Evolutionary conservation across 176 grass and related monocot genomes (phyloP).

Genomic region (Zoysia pacifica): DNA sequence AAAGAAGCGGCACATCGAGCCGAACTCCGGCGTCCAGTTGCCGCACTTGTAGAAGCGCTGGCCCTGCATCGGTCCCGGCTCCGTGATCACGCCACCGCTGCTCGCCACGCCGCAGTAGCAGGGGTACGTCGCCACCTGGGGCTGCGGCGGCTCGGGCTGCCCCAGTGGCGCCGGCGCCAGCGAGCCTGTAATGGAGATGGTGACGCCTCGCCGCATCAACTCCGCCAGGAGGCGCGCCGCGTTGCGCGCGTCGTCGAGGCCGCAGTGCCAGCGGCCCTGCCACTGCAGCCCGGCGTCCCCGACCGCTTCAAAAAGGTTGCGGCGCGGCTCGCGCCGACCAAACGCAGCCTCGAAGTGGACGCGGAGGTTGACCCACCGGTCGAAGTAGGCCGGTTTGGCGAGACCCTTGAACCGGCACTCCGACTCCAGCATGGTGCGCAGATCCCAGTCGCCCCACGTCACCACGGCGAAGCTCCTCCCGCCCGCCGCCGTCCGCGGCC

Average conservation of each 20-base stretch:
- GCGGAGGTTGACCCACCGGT: conserved; percentile 64
- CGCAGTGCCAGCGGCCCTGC: conserved; percentile 62
- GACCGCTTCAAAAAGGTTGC: conserved; percentile 41
- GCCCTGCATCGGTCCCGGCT: conserved; percentile 46
- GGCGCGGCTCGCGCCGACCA: not conserved
- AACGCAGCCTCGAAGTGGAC: conserved; percentile 49
- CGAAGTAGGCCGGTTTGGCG: conserved; percentile 56
- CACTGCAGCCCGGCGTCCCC: conserved; percentile 45
- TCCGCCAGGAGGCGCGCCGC: conserved; percentile 50
- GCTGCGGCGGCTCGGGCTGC: not conserved
- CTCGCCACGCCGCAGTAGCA: conserved; percentile 53
- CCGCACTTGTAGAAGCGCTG: conserved; percentile 48
- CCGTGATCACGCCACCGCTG: conserved; percentile 30
- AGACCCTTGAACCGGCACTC: conserved; percentile 60
- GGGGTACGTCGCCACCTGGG: not conserved
- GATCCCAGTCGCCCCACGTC: conserved; percentile 71
- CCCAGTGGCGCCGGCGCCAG: not conserved
- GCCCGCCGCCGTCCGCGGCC: conserved; percentile 26
- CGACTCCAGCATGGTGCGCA: conserved; percentile 52
- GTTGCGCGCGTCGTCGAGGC: conserved; percentile 62
- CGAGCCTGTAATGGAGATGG: conserved; percentile 48
- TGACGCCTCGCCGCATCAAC: conserved; percentile 44
- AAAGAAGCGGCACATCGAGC: conserved; percentile 45
- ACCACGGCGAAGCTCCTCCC: conserved; percentile 46
- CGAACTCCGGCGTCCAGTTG: conserved; percentile 46